Base-by-base conservation (phyloP, 2,329 filamentous ascomycete genomes). In the Dothistroma pini region DNA sequence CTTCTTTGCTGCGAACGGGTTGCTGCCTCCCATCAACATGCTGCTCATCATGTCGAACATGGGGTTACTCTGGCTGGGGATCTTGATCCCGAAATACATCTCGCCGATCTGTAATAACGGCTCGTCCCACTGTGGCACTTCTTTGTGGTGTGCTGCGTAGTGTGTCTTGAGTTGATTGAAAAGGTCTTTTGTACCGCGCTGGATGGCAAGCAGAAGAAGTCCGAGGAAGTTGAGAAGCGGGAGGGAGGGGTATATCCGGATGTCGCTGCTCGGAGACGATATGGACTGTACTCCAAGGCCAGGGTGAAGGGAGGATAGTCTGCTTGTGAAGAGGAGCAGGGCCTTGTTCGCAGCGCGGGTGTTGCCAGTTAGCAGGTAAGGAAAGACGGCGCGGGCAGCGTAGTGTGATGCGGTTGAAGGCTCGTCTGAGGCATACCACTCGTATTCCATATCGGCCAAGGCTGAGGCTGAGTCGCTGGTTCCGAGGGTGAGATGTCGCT, bases 21-120 rank as follows among this genome's bases (percentile, higher is more conserved):
- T 81, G 29, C 82, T 84, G 7, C 86, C 88, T 21, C 91, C 91
- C 54, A 93, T 93, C 71, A 99, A 90, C 82, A 99, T 86, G 64
- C 87, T 93, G 53, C 92, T 93, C 90, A 99, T 96, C 93, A 99
- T 97, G 74, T 99, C 95, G 77, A 97, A 86, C 75, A 99, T 80
- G 2, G 93, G 93, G 75, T 97, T 97, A 66, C 88, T 89, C 79
- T 96, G 91, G 71, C 89, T 84, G 52, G 93, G 93, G 72, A 92
- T 88, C 79, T 87, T 85, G 74, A 99, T 96, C 38, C 87, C 87
- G 78, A 99, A 99, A 80, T 97, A 99, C 86, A 96, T 93, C 79
- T 99, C 93, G 54, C 89, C 93, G 70, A 99, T 88, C 75, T 91
- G 87, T 69, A 92, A 89, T 63, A 99, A 79, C 25, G 91, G 84